Conservation (phyloP, 371 early-diverging fungal genomes). For the Chytridiales sp. region DNA sequence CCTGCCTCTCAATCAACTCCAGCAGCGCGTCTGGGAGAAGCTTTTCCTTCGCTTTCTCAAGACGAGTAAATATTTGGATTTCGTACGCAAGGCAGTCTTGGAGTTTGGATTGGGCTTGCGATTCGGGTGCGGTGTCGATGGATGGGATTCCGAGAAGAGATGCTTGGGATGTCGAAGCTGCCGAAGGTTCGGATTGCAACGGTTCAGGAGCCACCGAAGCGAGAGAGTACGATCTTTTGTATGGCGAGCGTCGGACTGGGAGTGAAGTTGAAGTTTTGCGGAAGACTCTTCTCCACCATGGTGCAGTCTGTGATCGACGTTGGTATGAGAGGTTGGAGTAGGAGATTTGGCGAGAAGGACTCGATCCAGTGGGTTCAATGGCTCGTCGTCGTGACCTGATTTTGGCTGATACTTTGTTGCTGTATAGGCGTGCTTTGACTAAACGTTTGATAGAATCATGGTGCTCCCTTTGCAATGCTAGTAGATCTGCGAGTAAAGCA, state of each 20-base stretch:
- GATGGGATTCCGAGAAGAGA: too few species aligned
- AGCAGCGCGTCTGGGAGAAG: constrained; percentile 5
- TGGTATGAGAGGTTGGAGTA: neutral
- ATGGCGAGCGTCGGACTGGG: too few species aligned
- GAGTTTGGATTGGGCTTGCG: too few species aligned
- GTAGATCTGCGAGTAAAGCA: constrained; percentile 6
- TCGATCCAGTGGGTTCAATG: neutral
- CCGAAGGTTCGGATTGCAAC: too few species aligned
- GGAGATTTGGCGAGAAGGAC: neutral
- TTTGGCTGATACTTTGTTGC: neutral
- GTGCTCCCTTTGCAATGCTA: constrained; percentile 23
- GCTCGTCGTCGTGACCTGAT: neutral
- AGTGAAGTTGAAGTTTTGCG: neutral
- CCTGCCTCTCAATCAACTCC: constrained; percentile 7
- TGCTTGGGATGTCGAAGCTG: too few species aligned
- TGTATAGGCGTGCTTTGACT: neutral
- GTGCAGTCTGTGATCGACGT: neutral
- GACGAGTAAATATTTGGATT: too few species aligned
- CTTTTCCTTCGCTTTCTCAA: neutral
- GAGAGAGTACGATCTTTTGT: too few species aligned
- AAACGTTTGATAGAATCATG: constrained; percentile 17
- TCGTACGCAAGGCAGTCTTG: too few species aligned
- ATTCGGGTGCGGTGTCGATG: too few species aligned
- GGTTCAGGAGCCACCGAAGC: too few species aligned
- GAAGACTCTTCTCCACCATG: neutral